Evolutionary conservation across 257 asterid species (phyloP).

Genomic region (Lantana camara): DNA sequence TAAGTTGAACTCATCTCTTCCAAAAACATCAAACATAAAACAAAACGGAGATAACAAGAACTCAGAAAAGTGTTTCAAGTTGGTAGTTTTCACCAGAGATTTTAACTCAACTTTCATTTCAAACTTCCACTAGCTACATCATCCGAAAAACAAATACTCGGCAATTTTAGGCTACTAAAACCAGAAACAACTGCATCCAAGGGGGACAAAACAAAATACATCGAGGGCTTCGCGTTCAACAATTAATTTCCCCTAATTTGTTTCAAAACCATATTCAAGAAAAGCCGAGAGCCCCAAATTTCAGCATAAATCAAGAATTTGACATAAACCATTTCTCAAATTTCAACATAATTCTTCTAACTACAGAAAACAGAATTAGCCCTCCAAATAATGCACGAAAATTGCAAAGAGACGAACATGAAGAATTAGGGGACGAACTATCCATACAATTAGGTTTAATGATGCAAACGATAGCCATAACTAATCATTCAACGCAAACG

Average conservation of each 20-base stretch:
- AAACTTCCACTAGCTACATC: conserved; percentile 6
- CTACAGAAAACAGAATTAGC: background rate
- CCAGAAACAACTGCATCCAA: background rate
- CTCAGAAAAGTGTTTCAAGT: background rate
- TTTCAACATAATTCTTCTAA: conserved; percentile 1
- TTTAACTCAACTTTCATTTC: conserved; percentile 7
- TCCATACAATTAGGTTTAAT: background rate
- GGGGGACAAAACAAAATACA: background rate
- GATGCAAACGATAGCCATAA: background rate
- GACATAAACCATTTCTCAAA: background rate
- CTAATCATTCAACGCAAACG: background rate
- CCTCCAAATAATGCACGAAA: conserved; percentile 11
- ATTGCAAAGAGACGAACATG: background rate
- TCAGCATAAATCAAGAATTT: conserved; percentile 11
- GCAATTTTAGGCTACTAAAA: background rate
- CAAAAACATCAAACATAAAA: background rate
- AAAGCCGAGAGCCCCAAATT: conserved; percentile 9
- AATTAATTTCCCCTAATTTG: background rate
- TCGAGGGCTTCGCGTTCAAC: background rate
- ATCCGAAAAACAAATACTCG: background rate
- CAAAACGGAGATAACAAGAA: conserved; percentile 10
- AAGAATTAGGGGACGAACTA: conserved; percentile 11
- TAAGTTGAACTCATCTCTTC: background rate
- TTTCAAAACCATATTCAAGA: background rate
- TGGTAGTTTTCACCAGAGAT: background rate